A percentile compares a stretch with the other conserved stretches of the same genome.
These are phyloP conservation scores for Xeromyces bisporus DNA, from an alignment of 495 filamentous ascomycete species.

Conservation along the genomic window DNA sequence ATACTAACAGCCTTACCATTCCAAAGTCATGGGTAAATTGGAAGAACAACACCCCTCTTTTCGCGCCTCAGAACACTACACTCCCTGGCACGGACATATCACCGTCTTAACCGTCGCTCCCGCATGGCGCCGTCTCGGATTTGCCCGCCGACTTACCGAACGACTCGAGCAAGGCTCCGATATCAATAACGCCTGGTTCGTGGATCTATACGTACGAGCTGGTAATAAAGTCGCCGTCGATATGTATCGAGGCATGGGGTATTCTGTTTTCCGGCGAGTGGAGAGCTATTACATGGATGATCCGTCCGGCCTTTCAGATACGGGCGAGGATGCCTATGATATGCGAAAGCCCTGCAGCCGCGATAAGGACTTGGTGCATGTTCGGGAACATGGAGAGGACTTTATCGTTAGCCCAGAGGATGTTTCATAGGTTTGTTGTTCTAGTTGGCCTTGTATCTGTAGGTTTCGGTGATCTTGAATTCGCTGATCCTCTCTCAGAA, in stretches of 20 bases:
- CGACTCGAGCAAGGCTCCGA: conserved; percentile 67
- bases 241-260: conserved; percentile 83
- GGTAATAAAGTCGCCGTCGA: conserved; percentile 73
- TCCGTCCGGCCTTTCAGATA: conserved; percentile 34
- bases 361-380: conserved; percentile 60
- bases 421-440: conserved; percentile 34
- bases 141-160: conserved; percentile 62
- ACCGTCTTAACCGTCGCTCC: conserved; percentile 89
- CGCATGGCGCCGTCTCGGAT: conserved; percentile 64
- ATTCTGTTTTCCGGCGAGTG: conserved; percentile 71
- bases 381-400: conserved; percentile 68
- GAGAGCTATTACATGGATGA: conserved; percentile 84
- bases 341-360: conserved; percentile 87
- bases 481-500: too few relatives aligned
- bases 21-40: conserved; percentile 85
- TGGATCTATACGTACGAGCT: conserved; percentile 82
- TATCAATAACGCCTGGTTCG: conserved; percentile 74
- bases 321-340: conserved; percentile 76
- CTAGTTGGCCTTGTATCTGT: too few relatives aligned
- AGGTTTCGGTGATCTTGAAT: too few relatives aligned
- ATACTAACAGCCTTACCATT: conserved; percentile 1
- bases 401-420: conserved; percentile 66
- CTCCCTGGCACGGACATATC: conserved; percentile 96
- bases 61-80: conserved; percentile 62
- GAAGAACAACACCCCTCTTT: conserved; percentile 67